Conservation (phyloP, 139 green algal species). For the Deuterostichococcus epilithicus region DNA sequence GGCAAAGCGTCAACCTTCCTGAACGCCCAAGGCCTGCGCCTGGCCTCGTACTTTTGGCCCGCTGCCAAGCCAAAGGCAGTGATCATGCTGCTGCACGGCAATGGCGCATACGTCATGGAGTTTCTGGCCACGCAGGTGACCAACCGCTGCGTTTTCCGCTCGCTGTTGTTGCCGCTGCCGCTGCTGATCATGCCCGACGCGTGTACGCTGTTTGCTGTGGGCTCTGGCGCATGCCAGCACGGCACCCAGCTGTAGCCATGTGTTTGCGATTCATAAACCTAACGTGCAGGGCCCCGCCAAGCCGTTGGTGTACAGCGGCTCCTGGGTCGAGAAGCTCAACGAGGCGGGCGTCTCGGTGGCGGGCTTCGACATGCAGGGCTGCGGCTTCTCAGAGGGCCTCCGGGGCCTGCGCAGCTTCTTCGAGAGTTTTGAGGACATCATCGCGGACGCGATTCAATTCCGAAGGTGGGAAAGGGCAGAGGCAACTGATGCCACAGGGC, state of each 20-base stretch:
- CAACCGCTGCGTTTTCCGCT: background rate
- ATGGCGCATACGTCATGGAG: conserved; percentile 51
- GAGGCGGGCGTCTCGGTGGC: conserved; percentile 48
- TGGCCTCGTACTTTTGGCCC: conserved; percentile 52
- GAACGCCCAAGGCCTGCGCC: conserved; percentile 31
- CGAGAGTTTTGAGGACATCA: conserved; percentile 53
- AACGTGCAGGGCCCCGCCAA: conserved; percentile 19
- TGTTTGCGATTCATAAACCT: conserved; percentile 7
- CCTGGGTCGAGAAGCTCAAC: conserved; percentile 66
- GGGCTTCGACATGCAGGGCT: conserved; percentile 60
- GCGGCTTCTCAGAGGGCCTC: conserved; percentile 48
- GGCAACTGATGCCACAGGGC: no score
- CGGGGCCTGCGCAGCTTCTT: conserved; percentile 46
- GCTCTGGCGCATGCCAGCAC: background rate
- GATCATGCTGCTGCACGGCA: conserved; percentile 54
- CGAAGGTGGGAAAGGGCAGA: conserved; percentile 27
- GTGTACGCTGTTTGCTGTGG: background rate
- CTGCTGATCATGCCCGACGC: background rate
- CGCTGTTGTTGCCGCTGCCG: background rate
- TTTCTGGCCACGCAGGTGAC: conserved; percentile 33
- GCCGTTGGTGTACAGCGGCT: conserved; percentile 46
- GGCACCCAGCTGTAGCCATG: background rate
- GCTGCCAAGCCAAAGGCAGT: conserved; percentile 30
- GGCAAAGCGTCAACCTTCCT: conserved; percentile 23
- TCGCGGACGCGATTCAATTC: conserved; percentile 58